Percentiles rank a stretch among this genome's conserved stretches.
Conservation (phyloP, 129 eudicot species). For the Lactuca sativa region DNA sequence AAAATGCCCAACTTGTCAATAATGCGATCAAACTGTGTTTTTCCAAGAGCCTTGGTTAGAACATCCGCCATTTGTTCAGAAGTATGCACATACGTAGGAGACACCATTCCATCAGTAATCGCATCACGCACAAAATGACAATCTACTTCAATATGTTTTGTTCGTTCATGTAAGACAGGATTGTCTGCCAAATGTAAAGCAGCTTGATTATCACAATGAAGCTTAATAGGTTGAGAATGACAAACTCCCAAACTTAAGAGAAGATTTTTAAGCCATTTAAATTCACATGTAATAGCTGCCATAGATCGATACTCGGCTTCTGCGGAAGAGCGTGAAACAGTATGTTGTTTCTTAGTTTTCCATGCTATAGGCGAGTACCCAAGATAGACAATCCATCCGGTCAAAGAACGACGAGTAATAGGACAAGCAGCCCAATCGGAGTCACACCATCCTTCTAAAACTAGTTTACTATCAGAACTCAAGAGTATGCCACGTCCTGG, state of each 20-base stretch:
- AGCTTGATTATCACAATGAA: background rate
- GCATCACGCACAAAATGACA: background rate
- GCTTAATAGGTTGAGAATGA: background rate
- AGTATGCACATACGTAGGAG: background rate
- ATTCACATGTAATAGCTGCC: background rate
- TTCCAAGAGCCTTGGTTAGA: background rate
- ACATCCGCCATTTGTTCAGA: background rate
- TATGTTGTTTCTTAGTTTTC: background rate
- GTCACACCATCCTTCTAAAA: background rate
- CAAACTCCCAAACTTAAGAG: background rate
- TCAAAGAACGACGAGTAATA: background rate
- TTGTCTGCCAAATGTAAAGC: background rate
- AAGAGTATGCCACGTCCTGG: too few species aligned
- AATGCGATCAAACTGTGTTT: background rate
- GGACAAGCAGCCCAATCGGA: conserved; percentile 5
- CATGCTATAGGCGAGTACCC: background rate
- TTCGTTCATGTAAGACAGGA: too few species aligned
- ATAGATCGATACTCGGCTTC: conserved; percentile 10
- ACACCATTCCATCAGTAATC: background rate
- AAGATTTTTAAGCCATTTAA: background rate
- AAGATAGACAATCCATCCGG: background rate
- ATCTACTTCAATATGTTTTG: background rate
- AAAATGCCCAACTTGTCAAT: background rate
- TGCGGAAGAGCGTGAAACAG: conserved; percentile 9
- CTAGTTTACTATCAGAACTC: too few species aligned